Conservation (phyloP, 495 filamentous ascomycete genomes). For the Staphylotrichum longicolle region DNA sequence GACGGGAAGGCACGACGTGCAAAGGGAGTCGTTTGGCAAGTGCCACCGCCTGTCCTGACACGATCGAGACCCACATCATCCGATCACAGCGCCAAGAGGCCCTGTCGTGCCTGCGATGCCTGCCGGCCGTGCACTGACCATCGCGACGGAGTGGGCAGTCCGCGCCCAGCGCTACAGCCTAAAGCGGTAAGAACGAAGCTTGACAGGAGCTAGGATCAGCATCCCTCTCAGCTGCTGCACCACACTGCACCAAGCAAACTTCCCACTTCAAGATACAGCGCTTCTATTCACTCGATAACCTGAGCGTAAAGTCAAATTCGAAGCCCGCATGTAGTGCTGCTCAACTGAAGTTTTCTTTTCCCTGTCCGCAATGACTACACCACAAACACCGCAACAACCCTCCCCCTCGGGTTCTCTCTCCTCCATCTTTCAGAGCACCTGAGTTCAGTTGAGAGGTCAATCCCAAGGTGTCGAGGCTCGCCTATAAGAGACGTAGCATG, state of each 20-base stretch:
- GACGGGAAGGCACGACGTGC: not conserved
- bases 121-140: constrained; percentile 8
- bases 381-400: too few relatives aligned
- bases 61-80: constrained; percentile 8
- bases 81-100: not conserved
- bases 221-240: not conserved
- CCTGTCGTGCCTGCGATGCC: not conserved
- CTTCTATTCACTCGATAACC: too few relatives aligned
- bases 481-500: not conserved
- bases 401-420: not conserved
- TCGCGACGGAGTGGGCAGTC: constrained; percentile 9
- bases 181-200: constrained; percentile 8
- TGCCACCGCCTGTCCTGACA: not conserved
- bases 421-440: not conserved
- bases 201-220: constrained; percentile 9
- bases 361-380: too few relatives aligned
- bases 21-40: constrained; percentile 7
- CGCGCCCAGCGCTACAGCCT: constrained; percentile 1
- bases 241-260: not conserved
- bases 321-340: too few relatives aligned
- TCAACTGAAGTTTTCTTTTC: too few relatives aligned
- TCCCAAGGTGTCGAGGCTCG: not conserved
- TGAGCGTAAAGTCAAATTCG: too few relatives aligned
- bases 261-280: not conserved
- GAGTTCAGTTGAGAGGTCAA: too few relatives aligned